Evolutionary conservation across 192 early-diverging fungal genomes (phyloP).

Genomic region (Coemansia sp.): DNA sequence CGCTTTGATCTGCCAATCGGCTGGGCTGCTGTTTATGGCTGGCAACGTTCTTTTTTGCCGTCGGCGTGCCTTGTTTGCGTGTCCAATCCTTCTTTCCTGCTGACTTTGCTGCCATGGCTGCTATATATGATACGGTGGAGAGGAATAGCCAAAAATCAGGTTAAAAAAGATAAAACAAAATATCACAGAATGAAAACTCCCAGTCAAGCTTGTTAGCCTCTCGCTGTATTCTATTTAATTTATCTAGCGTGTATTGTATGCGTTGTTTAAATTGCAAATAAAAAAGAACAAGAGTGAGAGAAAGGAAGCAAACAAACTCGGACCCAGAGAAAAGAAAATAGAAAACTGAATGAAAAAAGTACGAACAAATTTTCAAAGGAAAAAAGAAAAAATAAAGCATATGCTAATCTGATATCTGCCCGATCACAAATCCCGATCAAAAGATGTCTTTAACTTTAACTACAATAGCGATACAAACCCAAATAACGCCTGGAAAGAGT

Average conservation of each 20-base stretch:
- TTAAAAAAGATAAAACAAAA: background rate
- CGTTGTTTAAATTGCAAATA: constrained; percentile 4
- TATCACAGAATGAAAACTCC: background rate
- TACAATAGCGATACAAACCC: no score
- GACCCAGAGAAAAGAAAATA: background rate
- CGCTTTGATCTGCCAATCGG: constrained; percentile 55
- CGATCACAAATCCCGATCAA: no score
- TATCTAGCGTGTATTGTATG: background rate
- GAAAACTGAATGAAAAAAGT: background rate
- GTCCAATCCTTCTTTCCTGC: background rate
- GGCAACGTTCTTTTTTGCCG: background rate
- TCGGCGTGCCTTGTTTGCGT: background rate
- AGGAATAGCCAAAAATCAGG: background rate
- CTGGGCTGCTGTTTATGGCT: background rate
- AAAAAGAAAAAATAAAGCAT: no score
- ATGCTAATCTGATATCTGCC: no score
- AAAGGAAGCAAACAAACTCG: background rate
- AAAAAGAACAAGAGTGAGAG: background rate
- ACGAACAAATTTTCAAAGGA: no score
- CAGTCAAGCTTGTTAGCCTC: background rate
- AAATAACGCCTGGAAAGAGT: no score
- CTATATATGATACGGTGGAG: background rate
- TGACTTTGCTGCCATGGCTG: constrained; percentile 3
- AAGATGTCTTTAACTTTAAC: no score
- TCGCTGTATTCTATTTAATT: background rate